Evolutionary conservation across 306 rosid genomes (phyloP).

Genomic region (Quercus alba): DNA sequence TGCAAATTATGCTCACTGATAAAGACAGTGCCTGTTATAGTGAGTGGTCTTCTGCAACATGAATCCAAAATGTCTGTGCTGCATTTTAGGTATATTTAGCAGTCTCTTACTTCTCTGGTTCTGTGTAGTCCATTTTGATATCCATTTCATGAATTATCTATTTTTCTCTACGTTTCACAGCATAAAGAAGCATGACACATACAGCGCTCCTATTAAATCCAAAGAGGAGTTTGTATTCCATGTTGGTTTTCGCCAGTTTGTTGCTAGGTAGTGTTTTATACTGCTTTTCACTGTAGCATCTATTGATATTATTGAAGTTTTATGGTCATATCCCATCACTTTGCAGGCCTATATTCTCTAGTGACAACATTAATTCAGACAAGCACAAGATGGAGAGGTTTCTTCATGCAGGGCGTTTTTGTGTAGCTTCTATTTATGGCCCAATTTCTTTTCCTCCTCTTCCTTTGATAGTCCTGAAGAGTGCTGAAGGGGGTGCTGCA

Average conservation of each 20-base stretch:
- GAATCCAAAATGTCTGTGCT: conserved; percentile 96
- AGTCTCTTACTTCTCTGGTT: neutral
- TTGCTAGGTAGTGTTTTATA: conserved; percentile 60
- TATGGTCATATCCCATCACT: neutral
- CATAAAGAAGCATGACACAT: conserved; percentile 76
- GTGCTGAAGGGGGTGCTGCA: conserved; percentile 40
- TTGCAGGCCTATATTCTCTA: conserved; percentile 83
- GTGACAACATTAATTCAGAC: conserved; percentile 73
- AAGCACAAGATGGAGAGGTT: conserved; percentile 99
- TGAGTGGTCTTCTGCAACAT: conserved; percentile 89
- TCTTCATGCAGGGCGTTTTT: conserved; percentile 89
- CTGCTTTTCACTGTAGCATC: neutral
- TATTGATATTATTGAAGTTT: neutral
- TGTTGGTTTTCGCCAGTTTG: conserved; percentile 95
- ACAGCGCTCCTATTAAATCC: conserved; percentile 70
- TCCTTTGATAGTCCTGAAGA: conserved; percentile 72
- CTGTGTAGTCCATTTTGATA: neutral
- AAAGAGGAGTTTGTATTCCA: conserved; percentile 88
- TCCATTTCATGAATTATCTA: neutral
- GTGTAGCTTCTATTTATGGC: conserved; percentile 83
- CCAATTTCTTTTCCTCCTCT: conserved; percentile 87
- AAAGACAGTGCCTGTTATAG: conserved; percentile 50
- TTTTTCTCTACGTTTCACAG: conserved; percentile 45
- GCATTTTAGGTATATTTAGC: conserved; percentile 70
- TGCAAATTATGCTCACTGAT: conserved; percentile 47